Evolutionary conservation across 768 basidiomycete genomes (phyloP).

Genomic region (Lactarius trivialis): DNA sequence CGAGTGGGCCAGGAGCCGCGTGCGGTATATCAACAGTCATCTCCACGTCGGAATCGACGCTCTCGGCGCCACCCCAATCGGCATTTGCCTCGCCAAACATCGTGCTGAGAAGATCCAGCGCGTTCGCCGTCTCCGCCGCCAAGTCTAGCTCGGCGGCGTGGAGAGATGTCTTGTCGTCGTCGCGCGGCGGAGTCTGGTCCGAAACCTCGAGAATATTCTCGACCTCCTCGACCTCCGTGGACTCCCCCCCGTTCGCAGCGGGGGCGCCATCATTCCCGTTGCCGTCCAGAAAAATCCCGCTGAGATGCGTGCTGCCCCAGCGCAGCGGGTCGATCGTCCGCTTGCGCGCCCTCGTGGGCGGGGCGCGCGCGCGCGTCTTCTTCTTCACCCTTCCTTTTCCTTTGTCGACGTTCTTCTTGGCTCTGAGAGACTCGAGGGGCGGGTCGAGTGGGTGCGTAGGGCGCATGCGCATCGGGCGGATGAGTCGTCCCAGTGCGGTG

Average conservation of each 20-base stretch:
- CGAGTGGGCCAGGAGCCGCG: slow-evolving; percentile 26
- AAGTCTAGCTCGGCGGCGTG: slow-evolving; percentile 28
- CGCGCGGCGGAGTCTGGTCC: slow-evolving; percentile 9
- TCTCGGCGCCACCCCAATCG: slow-evolving; percentile 58
- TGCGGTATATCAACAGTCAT: slow-evolving; percentile 27
- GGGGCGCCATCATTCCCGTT: neutral
- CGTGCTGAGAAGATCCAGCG: slow-evolving; percentile 44
- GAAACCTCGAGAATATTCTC: slow-evolving; percentile 22
- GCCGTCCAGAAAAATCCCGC: slow-evolving; percentile 54
- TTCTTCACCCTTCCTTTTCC: slow-evolving; percentile 35
- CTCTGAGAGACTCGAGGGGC: slow-evolving; percentile 12
- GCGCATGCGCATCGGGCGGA: slow-evolving; percentile 64
- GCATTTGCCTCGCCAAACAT: slow-evolving; percentile 44
- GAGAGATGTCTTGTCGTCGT: neutral
- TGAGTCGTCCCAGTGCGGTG: slow-evolving; percentile 57
- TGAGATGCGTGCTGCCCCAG: slow-evolving; percentile 65
- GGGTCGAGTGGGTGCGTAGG: slow-evolving; percentile 51
- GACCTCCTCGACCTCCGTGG: slow-evolving; percentile 10
- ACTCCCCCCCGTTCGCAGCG: neutral
- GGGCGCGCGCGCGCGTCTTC: slow-evolving; percentile 39
- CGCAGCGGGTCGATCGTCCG: slow-evolving; percentile 66
- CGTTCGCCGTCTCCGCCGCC: slow-evolving; percentile 38
- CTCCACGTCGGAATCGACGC: slow-evolving; percentile 51
- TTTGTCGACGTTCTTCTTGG: slow-evolving; percentile 21
- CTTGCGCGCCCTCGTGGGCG: slow-evolving; percentile 51